A percentile compares a stretch with the other conserved stretches of the same genome.
Evolutionary conservation across 208 protist genomes (phyloP).

Genomic region (Trypanosoma theileri): DNA sequence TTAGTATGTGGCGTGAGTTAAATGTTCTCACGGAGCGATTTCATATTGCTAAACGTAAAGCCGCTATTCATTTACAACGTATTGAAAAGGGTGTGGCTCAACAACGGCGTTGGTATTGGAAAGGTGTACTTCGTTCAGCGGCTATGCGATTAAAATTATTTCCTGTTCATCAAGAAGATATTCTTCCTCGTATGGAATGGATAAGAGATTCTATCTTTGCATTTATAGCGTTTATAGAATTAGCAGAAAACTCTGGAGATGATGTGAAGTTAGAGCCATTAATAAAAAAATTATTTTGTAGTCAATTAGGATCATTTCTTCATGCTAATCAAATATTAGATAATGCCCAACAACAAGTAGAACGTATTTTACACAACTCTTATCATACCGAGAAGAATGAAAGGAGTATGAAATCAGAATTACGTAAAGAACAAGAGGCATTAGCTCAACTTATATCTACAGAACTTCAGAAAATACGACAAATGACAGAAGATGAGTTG

Average conservation of each 20-base stretch:
- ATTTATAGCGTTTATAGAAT: slow-evolving; percentile 77
- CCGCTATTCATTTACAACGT: slow-evolving; percentile 67
- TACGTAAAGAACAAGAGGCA: not conserved
- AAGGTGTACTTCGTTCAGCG: slow-evolving; percentile 67
- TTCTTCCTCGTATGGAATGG: slow-evolving; percentile 86
- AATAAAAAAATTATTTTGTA: slow-evolving; percentile 70
- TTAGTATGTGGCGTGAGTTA: slow-evolving; percentile 86
- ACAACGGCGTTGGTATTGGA: slow-evolving; percentile 90
- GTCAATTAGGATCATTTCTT: slow-evolving; percentile 46
- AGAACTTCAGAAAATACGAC: slow-evolving; percentile 37
- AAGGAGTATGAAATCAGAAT: not conserved
- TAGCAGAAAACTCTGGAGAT: slow-evolving; percentile 69
- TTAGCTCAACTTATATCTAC: slow-evolving; percentile 14
- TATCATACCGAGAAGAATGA: too few species aligned
- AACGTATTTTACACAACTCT: not conserved
- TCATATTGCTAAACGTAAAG: slow-evolving; percentile 52
- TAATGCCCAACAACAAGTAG: slow-evolving; percentile 13
- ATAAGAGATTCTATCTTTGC: slow-evolving; percentile 72
- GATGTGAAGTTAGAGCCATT: slow-evolving; percentile 40
- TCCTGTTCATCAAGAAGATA: slow-evolving; percentile 61
- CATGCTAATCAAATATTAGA: slow-evolving; percentile 25
- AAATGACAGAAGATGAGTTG: slow-evolving; percentile 48
- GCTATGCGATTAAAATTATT: slow-evolving; percentile 64
- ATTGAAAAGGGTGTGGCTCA: slow-evolving; percentile 73
- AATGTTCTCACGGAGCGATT: slow-evolving; percentile 76